Evolutionary conservation across 78 protist genomes (phyloP).

Genomic region (Monocercomonoides exilis): DNA sequence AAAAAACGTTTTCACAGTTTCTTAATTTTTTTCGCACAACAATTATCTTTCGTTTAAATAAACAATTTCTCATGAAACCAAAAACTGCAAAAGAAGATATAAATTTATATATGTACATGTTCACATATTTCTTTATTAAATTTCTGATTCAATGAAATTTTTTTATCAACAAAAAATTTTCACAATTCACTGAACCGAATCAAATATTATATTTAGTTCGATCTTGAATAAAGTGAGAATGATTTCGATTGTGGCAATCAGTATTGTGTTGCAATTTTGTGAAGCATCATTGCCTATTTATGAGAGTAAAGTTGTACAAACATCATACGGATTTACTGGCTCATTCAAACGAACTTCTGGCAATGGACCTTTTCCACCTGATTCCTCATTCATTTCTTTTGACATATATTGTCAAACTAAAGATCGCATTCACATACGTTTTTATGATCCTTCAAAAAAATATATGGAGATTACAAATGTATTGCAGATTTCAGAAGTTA

Average conservation of each 20-base stretch:
- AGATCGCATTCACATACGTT: constrained; percentile 27
- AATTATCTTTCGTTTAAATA: neutral
- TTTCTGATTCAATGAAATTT: neutral
- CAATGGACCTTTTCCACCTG: neutral
- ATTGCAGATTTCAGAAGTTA: neutral
- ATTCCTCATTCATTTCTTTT: neutral
- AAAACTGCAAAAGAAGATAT: neutral
- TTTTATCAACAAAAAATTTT: neutral
- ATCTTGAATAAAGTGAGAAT: neutral
- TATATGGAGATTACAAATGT: constrained; percentile 36
- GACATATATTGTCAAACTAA: neutral
- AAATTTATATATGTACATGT: neutral
- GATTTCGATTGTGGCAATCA: neutral
- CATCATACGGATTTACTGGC: neutral
- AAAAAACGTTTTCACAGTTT: neutral
- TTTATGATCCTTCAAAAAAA: constrained; percentile 32
- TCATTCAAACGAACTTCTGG: neutral
- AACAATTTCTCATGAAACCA: neutral
- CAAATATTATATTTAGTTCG: neutral
- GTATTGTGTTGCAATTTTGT: too few relatives aligned
- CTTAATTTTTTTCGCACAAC: neutral
- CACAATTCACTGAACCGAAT: neutral
- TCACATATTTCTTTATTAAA: neutral
- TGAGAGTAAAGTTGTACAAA: neutral
- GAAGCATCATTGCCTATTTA: too few relatives aligned